Conservation (phyloP, 31 red algal species). For the Odonthalia washingtoniensis region DNA sequence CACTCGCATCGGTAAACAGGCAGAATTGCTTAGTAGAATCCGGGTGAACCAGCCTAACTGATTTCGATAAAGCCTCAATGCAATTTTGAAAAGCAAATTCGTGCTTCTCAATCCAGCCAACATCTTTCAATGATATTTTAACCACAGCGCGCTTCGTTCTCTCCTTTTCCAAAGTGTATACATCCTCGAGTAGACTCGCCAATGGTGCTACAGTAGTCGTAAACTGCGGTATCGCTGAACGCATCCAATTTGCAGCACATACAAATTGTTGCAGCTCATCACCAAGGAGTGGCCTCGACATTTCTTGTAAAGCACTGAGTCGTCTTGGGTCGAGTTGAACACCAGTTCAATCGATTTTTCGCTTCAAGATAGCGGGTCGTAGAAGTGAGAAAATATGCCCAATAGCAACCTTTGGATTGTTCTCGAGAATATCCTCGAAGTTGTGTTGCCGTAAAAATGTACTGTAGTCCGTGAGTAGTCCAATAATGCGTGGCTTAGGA, state of each 20-base stretch:
- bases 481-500: too few relatives aligned
- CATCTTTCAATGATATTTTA: neutral
- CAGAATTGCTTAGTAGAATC: neutral
- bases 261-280: constrained; percentile 4
- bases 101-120: constrained; percentile 24
- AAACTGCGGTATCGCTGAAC: neutral
- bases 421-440: too few relatives aligned
- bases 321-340: too few relatives aligned
- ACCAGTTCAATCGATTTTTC: too few relatives aligned
- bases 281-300: too few relatives aligned
- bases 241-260: neutral
- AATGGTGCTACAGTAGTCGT: neutral
- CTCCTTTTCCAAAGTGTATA: neutral
- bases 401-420: too few relatives aligned
- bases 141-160: neutral
- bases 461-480: too few relatives aligned
- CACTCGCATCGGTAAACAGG: constrained; percentile 22
- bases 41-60: constrained; percentile 25
- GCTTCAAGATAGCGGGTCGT: too few relatives aligned
- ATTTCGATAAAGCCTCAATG: constrained; percentile 3
- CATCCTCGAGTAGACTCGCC: neutral
- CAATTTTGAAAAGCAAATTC: constrained; percentile 18
- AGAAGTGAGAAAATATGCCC: too few relatives aligned
- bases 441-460: too few relatives aligned
- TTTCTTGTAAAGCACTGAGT: too few relatives aligned